Evolutionary conservation across 2,329 filamentous ascomycete genomes (phyloP), one percentile per base, ranked within the genome.

Genomic region (Pyricularia pennisetigena): DNA sequence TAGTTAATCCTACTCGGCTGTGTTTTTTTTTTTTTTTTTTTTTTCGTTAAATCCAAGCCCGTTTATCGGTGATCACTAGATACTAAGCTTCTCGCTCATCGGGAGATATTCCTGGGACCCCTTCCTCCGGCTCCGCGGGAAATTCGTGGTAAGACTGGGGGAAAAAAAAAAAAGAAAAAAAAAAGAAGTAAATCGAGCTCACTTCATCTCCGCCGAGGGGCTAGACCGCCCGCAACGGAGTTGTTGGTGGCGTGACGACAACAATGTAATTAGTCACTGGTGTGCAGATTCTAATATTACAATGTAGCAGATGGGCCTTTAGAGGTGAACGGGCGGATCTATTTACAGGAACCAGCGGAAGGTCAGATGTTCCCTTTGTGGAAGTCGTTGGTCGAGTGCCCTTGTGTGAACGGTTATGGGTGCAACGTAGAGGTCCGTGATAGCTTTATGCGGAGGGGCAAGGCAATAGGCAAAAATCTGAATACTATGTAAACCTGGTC

Each of bases 231-330:
- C 2, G 14, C 7, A 32, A 35, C 12, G 32, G 32, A 35, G 10
- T 14, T 5, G 32, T 35, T 35, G 32, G 41, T 49, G 41, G 41
- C 41, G 41, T 49, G 41, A 49, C 41, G 41, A n/a, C 41, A 49
- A 16, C 16, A 49, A 35, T 35, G 41, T 16, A 35, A 49, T 49
- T 20, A 7, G 41, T 49, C 41, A 49, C 41, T 8, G 20, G 14
- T n/a, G 4, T 49, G 41, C 41, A 49, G 20, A 49, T 68, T 69
- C 69, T 68, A 68, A 65, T 23, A 62, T 62, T 62, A 28, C 59
- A 28, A 62, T 4, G 59, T 62, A 16, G 59, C 29, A 62, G 59
- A 28, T 28, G 59, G 26, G 24, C 24, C 59, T 6, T 28, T 23
- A 24, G 29, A 62, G 10, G 26, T 7, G 16, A 35, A 62, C 59